A percentile compares a stretch with the other conserved stretches of the same genome.
These are phyloP conservation scores for Xenoacremonium recifei DNA, from an alignment of 2,329 filamentous ascomycete genomes.

Conservation along the genomic window DNA sequence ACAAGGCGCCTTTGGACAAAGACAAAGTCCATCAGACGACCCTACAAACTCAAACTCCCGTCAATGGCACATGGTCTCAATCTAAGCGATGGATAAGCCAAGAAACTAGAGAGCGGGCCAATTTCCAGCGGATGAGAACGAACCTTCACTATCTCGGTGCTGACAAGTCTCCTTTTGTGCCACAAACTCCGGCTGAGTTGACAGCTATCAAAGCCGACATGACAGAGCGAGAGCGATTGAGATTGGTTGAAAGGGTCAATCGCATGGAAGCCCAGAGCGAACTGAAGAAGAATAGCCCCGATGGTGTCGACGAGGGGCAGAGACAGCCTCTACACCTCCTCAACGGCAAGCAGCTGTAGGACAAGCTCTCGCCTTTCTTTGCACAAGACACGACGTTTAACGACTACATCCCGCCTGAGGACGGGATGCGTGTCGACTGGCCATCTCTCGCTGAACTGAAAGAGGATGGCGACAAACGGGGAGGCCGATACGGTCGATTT, in stretches of 20 bases:
- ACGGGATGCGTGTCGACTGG: slow-evolving; percentile 27
- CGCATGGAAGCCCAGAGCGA: slow-evolving; percentile 18
- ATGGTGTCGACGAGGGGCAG: slow-evolving; percentile 1
- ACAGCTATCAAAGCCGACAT: slow-evolving; percentile 30
- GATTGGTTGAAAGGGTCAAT: slow-evolving; percentile 24
- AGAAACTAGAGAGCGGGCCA: slow-evolving; percentile 30
- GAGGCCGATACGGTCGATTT: slow-evolving; percentile 22
- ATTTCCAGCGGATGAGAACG: slow-evolving; percentile 34
- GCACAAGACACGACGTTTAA: slow-evolving; percentile 33
- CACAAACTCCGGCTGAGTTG: slow-evolving; percentile 33
- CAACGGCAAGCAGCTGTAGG: slow-evolving; percentile 24
- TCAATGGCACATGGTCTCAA: slow-evolving; percentile 34
- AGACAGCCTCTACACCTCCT: slow-evolving; percentile 20
- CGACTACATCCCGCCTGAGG: slow-evolving; percentile 11
- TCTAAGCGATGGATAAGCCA: slow-evolving; percentile 40
- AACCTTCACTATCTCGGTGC: slow-evolving; percentile 35
- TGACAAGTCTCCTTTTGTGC: slow-evolving; percentile 36
- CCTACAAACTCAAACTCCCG: slow-evolving; percentile 1
- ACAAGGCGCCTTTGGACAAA: neutral
- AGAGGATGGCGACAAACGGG: slow-evolving; percentile 32
- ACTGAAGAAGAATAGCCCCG: slow-evolving; percentile 11
- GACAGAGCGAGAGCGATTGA: slow-evolving; percentile 24
- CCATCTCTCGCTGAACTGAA: slow-evolving; percentile 36
- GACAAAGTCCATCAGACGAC: neutral
- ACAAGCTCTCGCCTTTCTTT: slow-evolving; percentile 33